Base-by-base conservation (phyloP, 2,329 filamentous ascomycete genomes). In the Talaromyces sp. region DNA sequence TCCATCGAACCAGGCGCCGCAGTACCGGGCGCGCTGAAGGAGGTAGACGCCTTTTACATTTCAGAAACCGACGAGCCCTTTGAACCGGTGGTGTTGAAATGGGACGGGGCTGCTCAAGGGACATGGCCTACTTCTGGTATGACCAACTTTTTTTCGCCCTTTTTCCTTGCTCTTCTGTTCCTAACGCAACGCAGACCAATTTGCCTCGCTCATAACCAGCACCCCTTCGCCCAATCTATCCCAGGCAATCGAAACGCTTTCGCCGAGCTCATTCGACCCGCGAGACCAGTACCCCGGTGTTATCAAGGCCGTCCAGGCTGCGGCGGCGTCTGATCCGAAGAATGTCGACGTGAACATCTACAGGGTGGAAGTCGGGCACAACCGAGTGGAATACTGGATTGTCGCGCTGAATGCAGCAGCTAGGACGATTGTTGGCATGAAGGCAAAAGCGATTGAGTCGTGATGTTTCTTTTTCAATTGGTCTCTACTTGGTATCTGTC, bases 61-160 rank as follows among this genome's bases (percentile, higher is more conserved):
- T 95, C 89, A 64, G 93, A 96, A 63, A 87, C 91, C 33, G 92
- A 96, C 73, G 91, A 96, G 80, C 88, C 89, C 4, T 96, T 96
- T 75, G 87, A 90, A 73, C 86, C 87, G 3, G 90, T 96, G 5
- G 86, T 84, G 59, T 73, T 96, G 67, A 82, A 81, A 66, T 91
- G 84, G 74, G 68, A 73, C 40, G 73, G 69, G 1, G 75, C 75
- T 14, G 60, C 62, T 30, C 65, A 65, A 58, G 75, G 73, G 1
- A 57, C 64, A 10, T 77, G 74, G 74, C 75, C 75, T 42, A 71
- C 68, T 61, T 62, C 68, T 61, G 67, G 75, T 77, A 72, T 57
- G 68, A 5, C 16, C 68, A 51, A 28, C 27, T 42, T 47, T 42
- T 27, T 55, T 53, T 53, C 34, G n/a, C 31, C 31, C 56, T 34